phyloP scores from a whole-genome alignment of 371 early-diverging fungal genomes.

The Mucor mucedo region DNA sequence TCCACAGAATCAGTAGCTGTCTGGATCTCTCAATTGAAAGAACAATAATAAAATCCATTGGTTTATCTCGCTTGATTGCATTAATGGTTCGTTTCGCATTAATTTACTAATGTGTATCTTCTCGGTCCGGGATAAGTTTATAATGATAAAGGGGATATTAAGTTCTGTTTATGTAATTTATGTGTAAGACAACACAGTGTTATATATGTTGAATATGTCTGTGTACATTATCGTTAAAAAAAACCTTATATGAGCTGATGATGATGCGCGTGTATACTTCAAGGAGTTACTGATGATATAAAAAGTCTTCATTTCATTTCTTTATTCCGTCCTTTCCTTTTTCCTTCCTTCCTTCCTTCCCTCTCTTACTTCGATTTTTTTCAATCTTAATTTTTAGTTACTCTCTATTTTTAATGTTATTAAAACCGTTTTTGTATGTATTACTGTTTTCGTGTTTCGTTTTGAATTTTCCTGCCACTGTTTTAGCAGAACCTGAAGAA shows the following conservation, averaged over 20 bases:
- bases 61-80: neutral
- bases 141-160: slow-evolving; percentile 2
- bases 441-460: slow-evolving; percentile 3
- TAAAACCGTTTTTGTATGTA: slow-evolving; percentile 11
- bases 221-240: slow-evolving; percentile 1
- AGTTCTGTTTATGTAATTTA: neutral
- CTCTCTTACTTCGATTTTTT: neutral
- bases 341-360: slow-evolving; percentile 4
- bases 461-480: slow-evolving; percentile 1
- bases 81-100: slow-evolving; percentile 5
- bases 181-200: neutral
- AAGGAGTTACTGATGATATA: neutral
- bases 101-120: neutral
- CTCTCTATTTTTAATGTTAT: slow-evolving; percentile 8
- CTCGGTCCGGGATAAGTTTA: slow-evolving; percentile 1
- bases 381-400: neutral
- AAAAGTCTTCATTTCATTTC: neutral
- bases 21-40: slow-evolving; percentile 31
- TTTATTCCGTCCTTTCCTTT: slow-evolving; percentile 5
- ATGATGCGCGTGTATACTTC: slow-evolving; percentile 1
- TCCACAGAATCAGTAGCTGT: slow-evolving; percentile 30
- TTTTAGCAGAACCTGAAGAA: slow-evolving; percentile 10
- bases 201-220: neutral
- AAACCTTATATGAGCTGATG: neutral
- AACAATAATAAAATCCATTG: slow-evolving; percentile 9